phyloP scores from a whole-genome alignment of 768 basidiomycete species.

The Termitomyces titanicus region DNA sequence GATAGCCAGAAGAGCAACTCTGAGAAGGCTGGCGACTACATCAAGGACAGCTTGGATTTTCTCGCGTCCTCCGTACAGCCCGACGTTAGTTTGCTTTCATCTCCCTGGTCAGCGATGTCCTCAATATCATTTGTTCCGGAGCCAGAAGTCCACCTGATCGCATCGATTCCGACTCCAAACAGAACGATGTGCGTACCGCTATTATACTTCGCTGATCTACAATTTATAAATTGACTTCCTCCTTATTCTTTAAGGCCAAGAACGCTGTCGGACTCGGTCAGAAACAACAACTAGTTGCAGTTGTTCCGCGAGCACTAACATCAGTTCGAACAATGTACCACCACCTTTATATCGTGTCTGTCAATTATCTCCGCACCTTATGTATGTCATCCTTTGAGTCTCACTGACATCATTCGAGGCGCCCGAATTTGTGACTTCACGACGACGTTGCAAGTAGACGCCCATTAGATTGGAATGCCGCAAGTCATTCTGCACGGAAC shows the following conservation, averaged over 20 bases:
- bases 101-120: background rate
- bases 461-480: too few species aligned
- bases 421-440: too few species aligned
- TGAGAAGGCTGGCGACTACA: conserved; percentile 46
- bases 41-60: conserved; percentile 47
- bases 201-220: background rate
- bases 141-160: conserved; percentile 51
- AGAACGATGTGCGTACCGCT: conserved; percentile 31
- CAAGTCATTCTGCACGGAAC: too few species aligned
- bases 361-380: too few species aligned
- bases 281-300: background rate
- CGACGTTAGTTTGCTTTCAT: conserved; percentile 27
- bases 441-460: too few species aligned
- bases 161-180: conserved; percentile 44
- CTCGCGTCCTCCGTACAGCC: conserved; percentile 46
- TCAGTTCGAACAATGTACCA: background rate
- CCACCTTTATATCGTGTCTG: background rate
- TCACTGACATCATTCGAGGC: background rate
- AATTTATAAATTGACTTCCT: background rate
- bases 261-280: conserved; percentile 42
- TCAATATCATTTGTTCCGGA: conserved; percentile 20
- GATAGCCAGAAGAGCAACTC: conserved; percentile 54
- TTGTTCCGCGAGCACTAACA: too few species aligned
- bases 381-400: background rate
- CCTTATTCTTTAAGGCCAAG: conserved; percentile 39